Evolutionary conservation across 148 eudicot genomes (phyloP).

Genomic region (Amaranthus hypochondriacus): DNA sequence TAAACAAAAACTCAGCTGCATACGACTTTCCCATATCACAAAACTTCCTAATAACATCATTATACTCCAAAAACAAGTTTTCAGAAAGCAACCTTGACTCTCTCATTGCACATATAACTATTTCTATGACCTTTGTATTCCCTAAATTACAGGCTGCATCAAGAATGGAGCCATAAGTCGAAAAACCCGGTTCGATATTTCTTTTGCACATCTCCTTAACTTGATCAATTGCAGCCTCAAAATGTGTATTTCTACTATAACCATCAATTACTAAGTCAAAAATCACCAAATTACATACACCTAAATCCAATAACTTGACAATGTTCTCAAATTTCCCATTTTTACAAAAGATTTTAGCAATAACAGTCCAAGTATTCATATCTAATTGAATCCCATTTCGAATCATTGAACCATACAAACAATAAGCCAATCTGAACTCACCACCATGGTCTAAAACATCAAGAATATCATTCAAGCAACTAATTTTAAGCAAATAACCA

Average conservation of each 20-base stretch:
- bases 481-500: constrained; percentile 40
- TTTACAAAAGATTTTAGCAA: constrained; percentile 52
- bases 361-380: constrained; percentile 48
- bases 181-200: constrained; percentile 49
- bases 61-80: constrained; percentile 30
- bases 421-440: constrained; percentile 51
- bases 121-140: constrained; percentile 36
- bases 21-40: constrained; percentile 53
- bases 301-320: constrained; percentile 47
- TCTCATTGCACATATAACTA: constrained; percentile 39
- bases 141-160: constrained; percentile 65
- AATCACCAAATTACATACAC: constrained; percentile 37
- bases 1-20: constrained; percentile 59
- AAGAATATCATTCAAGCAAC: constrained; percentile 56
- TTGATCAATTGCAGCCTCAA: constrained; percentile 48
- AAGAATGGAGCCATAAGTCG: constrained; percentile 62
- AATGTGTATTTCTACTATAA: constrained; percentile 53
- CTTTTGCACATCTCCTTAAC: constrained; percentile 43
- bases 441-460: constrained; percentile 34
- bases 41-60: constrained; percentile 54
- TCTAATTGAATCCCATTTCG: constrained; percentile 44
- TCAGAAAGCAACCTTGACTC: constrained; percentile 42
- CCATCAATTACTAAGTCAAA: constrained; percentile 55
- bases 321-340: constrained; percentile 56
- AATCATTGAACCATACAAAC: constrained; percentile 61